These are phyloP conservation scores for Leptographium lundbergii DNA, from an alignment of 2,329 filamentous ascomycete genomes.

Conservation along the genomic window DNA sequence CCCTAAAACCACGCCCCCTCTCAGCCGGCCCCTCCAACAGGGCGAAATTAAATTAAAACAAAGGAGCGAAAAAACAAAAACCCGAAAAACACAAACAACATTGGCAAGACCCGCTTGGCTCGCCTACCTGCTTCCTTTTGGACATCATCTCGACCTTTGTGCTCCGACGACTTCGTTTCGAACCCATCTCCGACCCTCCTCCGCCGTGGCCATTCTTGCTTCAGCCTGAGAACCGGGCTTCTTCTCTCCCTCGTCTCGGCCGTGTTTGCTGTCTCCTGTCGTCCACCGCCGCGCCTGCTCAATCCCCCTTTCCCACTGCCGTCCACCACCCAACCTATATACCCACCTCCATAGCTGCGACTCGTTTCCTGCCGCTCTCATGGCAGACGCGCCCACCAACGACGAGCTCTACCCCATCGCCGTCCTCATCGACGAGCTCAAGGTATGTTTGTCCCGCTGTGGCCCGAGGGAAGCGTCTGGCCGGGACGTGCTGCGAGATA, in stretches of 20 bases:
- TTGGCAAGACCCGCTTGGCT: slow-evolving; percentile 3
- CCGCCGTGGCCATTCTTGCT: neutral
- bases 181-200: neutral
- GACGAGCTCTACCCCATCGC: slow-evolving; percentile 99
- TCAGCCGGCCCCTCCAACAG: neutral
- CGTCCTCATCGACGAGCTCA: slow-evolving; percentile 98
- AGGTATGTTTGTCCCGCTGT: slow-evolving; percentile 41
- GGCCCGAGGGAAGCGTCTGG: too few species aligned
- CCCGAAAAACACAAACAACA: slow-evolving; percentile 11
- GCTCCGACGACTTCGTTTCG: neutral
- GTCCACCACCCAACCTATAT: slow-evolving; percentile 13
- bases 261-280: neutral
- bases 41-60: slow-evolving; percentile 3
- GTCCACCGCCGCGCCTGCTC: neutral
- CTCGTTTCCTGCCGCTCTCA: slow-evolving; percentile 32
- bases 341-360: slow-evolving; percentile 9
- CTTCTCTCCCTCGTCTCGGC: neutral
- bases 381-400: slow-evolving; percentile 84
- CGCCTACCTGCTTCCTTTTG: neutral
- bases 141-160: slow-evolving; percentile 3
- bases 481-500: slow-evolving; percentile 2
- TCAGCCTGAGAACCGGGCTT: neutral
- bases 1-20: neutral
- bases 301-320: neutral
- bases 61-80: slow-evolving; percentile 14